These are phyloP conservation scores for Ramularia endophylla DNA, from an alignment of 2,329 filamentous ascomycete species.

Conservation along the genomic window DNA sequence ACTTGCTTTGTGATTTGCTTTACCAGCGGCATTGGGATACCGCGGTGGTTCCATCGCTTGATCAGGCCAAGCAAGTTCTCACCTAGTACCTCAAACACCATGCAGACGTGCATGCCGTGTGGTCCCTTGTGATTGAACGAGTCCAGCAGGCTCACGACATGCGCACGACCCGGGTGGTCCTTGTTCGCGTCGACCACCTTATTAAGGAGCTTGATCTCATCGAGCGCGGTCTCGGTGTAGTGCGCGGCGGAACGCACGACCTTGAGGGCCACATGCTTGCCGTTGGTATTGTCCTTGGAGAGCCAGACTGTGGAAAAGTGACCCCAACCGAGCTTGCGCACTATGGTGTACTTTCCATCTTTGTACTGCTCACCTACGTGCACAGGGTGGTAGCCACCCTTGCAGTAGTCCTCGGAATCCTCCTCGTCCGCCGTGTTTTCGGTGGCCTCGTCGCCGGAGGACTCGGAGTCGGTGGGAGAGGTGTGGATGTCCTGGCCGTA, in stretches of 20 bases:
- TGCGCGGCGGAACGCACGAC: conserved; percentile 96
- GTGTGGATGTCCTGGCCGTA: conserved; percentile 56
- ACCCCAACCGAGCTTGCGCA: conserved; percentile 95
- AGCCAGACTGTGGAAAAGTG: conserved; percentile 97
- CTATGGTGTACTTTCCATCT: conserved; percentile 91
- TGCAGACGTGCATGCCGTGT: conserved; percentile 94
- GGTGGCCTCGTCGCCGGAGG: conserved; percentile 69
- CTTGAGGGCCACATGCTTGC: conserved; percentile 95
- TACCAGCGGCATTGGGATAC: conserved; percentile 91
- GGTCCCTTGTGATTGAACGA: conserved; percentile 97
- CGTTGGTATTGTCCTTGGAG: conserved; percentile 74
- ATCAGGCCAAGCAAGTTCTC: conserved; percentile 93
- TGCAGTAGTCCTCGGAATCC: conserved; percentile 98
- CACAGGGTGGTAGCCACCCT: conserved; percentile 96
- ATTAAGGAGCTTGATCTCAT: conserved; percentile 97
- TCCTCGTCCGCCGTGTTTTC: conserved; percentile 97
- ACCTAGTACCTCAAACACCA: conserved; percentile 97
- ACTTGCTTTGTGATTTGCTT: conserved; percentile 99
- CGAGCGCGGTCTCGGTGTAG: conserved; percentile 97
- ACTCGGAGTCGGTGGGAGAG: conserved; percentile 58
- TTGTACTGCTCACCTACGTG: conserved; percentile 95
- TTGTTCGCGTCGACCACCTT: conserved; percentile 95
- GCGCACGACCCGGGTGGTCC: conserved; percentile 85
- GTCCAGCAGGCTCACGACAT: conserved; percentile 92
- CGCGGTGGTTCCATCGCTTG: conserved; percentile 97